Percentiles rank a stretch among this genome's conserved stretches.
Evolutionary conservation across 306 rosid species (phyloP).

Genomic region (Amphicarpaea edgeworthii): DNA sequence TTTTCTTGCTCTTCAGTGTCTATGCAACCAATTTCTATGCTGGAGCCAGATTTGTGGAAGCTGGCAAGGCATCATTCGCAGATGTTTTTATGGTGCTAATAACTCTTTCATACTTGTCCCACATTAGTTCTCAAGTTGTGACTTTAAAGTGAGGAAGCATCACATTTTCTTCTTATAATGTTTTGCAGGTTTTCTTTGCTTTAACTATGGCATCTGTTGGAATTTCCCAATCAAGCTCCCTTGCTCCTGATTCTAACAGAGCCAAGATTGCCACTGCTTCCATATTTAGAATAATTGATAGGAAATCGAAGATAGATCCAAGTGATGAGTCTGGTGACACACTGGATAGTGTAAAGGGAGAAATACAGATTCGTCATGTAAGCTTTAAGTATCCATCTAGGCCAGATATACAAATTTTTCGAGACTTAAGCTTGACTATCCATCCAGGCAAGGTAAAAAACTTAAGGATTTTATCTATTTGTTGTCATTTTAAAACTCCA

Average conservation of each 20-base stretch:
- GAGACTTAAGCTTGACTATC: conserved; percentile 67
- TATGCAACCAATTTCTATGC: conserved; percentile 75
- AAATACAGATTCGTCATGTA: conserved; percentile 67
- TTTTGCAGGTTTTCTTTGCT: conserved; percentile 75
- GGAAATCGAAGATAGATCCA: conserved; percentile 68
- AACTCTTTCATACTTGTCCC: not conserved
- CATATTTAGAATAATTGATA: conserved; percentile 66
- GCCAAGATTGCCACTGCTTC: conserved; percentile 75
- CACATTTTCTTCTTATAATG: conserved; percentile 3
- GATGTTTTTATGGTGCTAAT: conserved; percentile 63
- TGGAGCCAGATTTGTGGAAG: conserved; percentile 64
- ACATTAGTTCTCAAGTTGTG: not conserved
- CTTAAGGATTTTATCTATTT: not conserved
- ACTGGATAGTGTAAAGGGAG: conserved; percentile 60
- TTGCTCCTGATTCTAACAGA: conserved; percentile 66
- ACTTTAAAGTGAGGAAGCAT: not conserved
- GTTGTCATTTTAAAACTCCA: not conserved
- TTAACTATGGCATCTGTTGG: conserved; percentile 78
- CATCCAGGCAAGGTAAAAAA: conserved; percentile 70
- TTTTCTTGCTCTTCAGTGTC: conserved; percentile 60
- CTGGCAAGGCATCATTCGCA: conserved; percentile 58
- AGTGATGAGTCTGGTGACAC: conserved; percentile 64
- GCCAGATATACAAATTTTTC: conserved; percentile 70
- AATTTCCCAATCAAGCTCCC: conserved; percentile 67
- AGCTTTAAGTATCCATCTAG: conserved; percentile 80